phyloP scores from a whole-genome alignment of 768 basidiomycete genomes.

The Pleurotus cornucopiae region DNA sequence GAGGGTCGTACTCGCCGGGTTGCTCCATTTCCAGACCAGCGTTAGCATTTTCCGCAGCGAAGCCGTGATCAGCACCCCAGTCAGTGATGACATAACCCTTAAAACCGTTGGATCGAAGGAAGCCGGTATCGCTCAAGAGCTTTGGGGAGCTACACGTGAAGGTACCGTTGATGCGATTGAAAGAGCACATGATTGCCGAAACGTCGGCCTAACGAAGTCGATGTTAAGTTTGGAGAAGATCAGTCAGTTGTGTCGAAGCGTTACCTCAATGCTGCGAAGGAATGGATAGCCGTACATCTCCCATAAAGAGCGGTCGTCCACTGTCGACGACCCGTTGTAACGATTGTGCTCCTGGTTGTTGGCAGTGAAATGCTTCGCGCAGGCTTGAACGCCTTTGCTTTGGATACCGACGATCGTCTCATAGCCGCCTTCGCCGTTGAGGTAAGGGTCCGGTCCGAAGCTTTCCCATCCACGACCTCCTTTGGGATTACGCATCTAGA shows the following conservation, averaged over 20 bases:
- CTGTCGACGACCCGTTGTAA: conserved; percentile 7
- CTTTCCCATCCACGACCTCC: conserved; percentile 17
- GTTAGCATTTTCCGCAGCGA: conserved; percentile 17
- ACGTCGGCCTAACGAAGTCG: conserved; percentile 24
- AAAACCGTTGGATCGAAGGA: conserved; percentile 14
- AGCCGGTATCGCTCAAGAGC: conserved; percentile 18
- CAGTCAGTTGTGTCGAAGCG: not conserved
- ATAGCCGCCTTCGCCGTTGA: conserved; percentile 51
- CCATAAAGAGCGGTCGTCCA: conserved; percentile 36
- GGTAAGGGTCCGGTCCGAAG: conserved; percentile 48
- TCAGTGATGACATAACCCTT: conserved; percentile 14
- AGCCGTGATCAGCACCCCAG: conserved; percentile 19
- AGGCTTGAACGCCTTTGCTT: conserved; percentile 44
- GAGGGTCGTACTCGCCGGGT: conserved; percentile 12
- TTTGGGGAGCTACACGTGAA: conserved; percentile 41
- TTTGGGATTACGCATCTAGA: conserved; percentile 2
- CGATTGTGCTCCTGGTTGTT: conserved; percentile 15
- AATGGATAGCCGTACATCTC: conserved; percentile 23
- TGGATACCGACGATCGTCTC: conserved; percentile 48
- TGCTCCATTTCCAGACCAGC: conserved; percentile 19
- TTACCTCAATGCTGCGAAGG: conserved; percentile 15
- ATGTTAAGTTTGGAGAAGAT: too few relatives aligned
- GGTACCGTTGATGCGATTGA: conserved; percentile 34
- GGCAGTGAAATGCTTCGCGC: conserved; percentile 8
- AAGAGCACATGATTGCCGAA: conserved; percentile 25